phyloP scores from a whole-genome alignment of 164 flowering plant genomes.

The Amborella trichopoda region DNA sequence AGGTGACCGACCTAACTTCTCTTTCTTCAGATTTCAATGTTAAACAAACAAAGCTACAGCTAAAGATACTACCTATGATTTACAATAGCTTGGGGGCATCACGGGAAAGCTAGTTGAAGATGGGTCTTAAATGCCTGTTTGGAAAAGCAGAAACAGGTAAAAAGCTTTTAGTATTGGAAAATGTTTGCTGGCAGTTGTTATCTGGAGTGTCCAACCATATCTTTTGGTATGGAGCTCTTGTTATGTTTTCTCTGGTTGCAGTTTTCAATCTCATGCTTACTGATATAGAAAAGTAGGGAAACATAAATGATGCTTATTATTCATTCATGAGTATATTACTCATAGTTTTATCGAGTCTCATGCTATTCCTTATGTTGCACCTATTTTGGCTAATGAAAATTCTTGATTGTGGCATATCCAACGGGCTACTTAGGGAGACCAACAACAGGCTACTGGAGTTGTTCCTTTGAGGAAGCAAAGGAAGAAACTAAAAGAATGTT shows the following conservation, averaged over 20 bases:
- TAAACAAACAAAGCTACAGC: conserved; percentile 1
- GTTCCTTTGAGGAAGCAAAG: conserved; percentile 29
- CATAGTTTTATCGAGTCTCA: too few species aligned
- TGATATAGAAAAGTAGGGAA: too few species aligned
- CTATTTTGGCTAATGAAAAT: too few species aligned
- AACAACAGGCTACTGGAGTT: conserved; percentile 12
- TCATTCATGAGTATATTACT: too few species aligned
- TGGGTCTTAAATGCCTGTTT: conserved; percentile 36
- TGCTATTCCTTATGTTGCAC: too few species aligned
- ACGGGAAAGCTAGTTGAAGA: conserved; percentile 33
- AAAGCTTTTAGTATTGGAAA: too few species aligned
- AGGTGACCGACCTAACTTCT: not conserved
- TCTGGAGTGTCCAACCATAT: not conserved
- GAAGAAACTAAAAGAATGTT: conserved; percentile 52
- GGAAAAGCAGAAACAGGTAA: conserved; percentile 43
- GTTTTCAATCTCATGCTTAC: too few species aligned
- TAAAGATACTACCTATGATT: not conserved
- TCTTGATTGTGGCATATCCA: too few species aligned
- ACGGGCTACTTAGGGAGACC: not conserved
- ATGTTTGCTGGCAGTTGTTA: not conserved
- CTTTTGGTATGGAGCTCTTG: not conserved
- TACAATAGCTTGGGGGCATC: conserved; percentile 3
- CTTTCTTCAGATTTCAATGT: not conserved
- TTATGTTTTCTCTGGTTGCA: not conserved
- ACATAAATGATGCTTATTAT: too few species aligned